These are phyloP conservation scores for Cornus kousa DNA, from an alignment of 148 eudicot genomes.

Conservation along the genomic window DNA sequence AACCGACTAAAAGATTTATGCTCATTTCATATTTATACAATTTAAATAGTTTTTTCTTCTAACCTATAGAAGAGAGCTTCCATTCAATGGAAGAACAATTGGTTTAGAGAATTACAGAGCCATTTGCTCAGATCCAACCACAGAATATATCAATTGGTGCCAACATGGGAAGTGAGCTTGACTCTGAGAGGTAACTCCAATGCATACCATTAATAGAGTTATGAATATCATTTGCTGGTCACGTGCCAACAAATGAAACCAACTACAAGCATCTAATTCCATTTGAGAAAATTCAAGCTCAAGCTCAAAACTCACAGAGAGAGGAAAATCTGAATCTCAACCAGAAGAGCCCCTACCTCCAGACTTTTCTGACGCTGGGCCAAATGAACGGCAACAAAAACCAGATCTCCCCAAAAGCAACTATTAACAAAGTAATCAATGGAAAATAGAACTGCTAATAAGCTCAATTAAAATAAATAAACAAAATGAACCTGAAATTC, in stretches of 20 bases:
- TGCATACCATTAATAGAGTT: not conserved
- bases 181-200: not conserved
- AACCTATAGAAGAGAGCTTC: conserved; percentile 18
- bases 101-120: not conserved
- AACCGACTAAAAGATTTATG: not conserved
- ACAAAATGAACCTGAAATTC: not conserved
- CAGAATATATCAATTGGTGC: not conserved
- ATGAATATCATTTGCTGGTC: not conserved
- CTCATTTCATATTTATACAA: not conserved
- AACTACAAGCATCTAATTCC: not conserved
- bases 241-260: not conserved
- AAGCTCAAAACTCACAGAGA: not conserved
- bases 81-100: conserved; percentile 33
- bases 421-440: not conserved
- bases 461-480: not conserved
- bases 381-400: not conserved
- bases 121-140: not conserved
- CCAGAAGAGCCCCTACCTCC: not conserved
- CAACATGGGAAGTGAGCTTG: not conserved
- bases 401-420: not conserved
- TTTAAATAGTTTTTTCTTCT: not conserved
- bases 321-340: not conserved
- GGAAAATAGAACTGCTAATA: not conserved
- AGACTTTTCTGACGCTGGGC: not conserved
- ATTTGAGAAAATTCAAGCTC: not conserved